Percentiles rank a stretch among this genome's conserved stretches.
Conservation (phyloP, 176 grass and related monocot species). For the Avena sativa region DNA sequence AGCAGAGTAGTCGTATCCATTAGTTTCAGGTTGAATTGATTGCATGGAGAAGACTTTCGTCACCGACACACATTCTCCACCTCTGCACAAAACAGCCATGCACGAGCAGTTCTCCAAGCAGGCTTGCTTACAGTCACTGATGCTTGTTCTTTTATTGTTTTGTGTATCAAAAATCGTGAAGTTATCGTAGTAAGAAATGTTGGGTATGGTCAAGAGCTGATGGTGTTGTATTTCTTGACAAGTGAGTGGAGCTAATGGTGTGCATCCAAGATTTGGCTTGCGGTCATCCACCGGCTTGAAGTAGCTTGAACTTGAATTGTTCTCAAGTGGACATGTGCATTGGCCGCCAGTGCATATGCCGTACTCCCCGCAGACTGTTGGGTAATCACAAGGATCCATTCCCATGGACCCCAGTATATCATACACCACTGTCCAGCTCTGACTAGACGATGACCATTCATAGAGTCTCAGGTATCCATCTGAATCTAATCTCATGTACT, state of each 20-base stretch:
- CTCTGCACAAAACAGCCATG: background rate
- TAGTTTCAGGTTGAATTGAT: background rate
- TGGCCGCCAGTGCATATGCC: background rate
- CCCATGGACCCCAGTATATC: background rate
- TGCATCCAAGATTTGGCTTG: background rate
- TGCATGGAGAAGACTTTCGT: background rate
- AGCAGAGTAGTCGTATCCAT: background rate
- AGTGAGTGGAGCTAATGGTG: background rate
- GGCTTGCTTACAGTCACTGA: background rate
- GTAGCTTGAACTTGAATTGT: background rate
- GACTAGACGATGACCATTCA: background rate
- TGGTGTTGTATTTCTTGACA: background rate
- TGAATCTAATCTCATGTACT: background rate
- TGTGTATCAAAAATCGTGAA: background rate
- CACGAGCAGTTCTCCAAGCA: background rate
- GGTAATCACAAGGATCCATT: background rate
- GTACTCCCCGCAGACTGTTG: background rate
- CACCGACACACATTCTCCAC: background rate
- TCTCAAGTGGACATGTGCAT: background rate
- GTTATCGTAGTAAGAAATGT: background rate
- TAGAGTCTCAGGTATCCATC: background rate
- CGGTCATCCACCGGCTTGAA: background rate
- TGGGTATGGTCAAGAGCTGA: background rate
- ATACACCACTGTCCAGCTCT: background rate
- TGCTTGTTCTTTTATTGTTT: too few relatives aligned